Percentiles rank a stretch among this genome's conserved stretches.
These are phyloP conservation scores for Kokia cookei DNA, from an alignment of 441 rosid genomes.

Conservation along the genomic window DNA sequence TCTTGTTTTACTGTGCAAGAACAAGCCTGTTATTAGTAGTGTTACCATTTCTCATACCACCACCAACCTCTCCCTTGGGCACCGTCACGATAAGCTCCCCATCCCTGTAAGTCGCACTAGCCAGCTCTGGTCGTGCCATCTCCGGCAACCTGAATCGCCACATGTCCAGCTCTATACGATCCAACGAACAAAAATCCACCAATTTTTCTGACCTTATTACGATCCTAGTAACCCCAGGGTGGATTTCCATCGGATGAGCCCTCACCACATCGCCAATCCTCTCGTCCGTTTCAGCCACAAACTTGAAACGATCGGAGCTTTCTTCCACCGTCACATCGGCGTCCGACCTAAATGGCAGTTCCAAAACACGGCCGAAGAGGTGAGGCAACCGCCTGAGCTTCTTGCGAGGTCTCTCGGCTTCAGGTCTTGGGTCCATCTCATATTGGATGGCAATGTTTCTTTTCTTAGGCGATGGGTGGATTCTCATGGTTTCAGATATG, in stretches of 20 bases:
- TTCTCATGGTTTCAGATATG: conserved; percentile 48
- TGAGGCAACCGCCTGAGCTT: conserved; percentile 86
- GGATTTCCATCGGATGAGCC: conserved; percentile 70
- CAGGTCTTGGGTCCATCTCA: conserved; percentile 11
- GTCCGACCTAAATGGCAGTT: conserved; percentile 85
- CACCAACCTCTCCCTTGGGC: conserved; percentile 50
- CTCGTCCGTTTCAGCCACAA: conserved; percentile 70
- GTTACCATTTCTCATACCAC: conserved; percentile 47
- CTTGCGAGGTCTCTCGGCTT: conserved; percentile 39
- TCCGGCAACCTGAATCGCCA: conserved; percentile 94
- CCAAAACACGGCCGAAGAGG: conserved; percentile 79
- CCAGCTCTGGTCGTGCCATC: conserved; percentile 82
- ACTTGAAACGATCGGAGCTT: conserved; percentile 66
- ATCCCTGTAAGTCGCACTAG: conserved; percentile 58
- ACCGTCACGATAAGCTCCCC: conserved; percentile 84
- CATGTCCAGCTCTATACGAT: conserved; percentile 77
- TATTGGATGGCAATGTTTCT: conserved; percentile 64
- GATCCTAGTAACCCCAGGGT: conserved; percentile 82
- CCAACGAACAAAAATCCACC: conserved; percentile 46
- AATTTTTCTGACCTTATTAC: conserved; percentile 66
- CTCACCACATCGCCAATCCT: conserved; percentile 57
- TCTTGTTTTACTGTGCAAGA: conserved; percentile 60
- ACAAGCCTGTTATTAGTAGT: conserved; percentile 52
- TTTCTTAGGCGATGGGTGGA: conserved; percentile 63
- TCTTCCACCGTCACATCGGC: conserved; percentile 85